Base-by-base conservation (phyloP, 306 rosid species). In the Prunus mume region DNA sequence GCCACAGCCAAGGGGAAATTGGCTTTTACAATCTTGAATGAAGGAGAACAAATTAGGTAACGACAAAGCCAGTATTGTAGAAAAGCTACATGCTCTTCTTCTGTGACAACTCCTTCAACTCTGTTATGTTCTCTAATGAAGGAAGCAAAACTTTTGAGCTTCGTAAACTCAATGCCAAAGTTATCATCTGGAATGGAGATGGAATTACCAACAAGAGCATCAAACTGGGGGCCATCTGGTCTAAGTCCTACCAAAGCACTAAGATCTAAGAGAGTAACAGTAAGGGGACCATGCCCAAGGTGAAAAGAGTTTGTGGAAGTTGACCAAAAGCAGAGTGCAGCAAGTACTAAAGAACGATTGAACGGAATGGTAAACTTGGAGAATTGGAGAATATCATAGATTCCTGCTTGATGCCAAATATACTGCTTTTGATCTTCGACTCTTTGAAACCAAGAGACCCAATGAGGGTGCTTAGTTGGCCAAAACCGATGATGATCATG, bases 1-100 rank as follows among this genome's bases (percentile, higher is more conserved):
- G 74, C 74, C 62, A 69, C 74, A 51, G 74, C 61, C 74, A 69
- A 51, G 10, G 74, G 74, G 3, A 69, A 51, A 69, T 69, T 27
- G 46, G 61, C 0, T 28, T 51, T 28, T 32, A 51, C 22, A n/a
- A 51, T 69, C 74, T 69, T 69, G 61, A 69, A 69, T 12, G 74
- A 27, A 0, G 27, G 74, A 50, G 45, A 49, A 19, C 46, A 51
- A 19, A 69, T 43, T 10, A 69, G 46, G 62, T 50, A 69, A 27
- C 62, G 60, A 4, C 61, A 69, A 27, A 50, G 61, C 74, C 74
- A 69, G 38, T 17, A 69, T 4, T 3, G 74, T 17, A 69, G 74
- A 69, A 69, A 69, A 6, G 74, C 74, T 4, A 50, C 28, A 51
- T 69, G 74, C 62, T 51, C 74, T 51, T 69, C 46, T 18, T 69